Evolutionary conservation across 345 rosid species (phyloP), one percentile per base, ranked within the genome.

Genomic region (Brassica rapa): DNA sequence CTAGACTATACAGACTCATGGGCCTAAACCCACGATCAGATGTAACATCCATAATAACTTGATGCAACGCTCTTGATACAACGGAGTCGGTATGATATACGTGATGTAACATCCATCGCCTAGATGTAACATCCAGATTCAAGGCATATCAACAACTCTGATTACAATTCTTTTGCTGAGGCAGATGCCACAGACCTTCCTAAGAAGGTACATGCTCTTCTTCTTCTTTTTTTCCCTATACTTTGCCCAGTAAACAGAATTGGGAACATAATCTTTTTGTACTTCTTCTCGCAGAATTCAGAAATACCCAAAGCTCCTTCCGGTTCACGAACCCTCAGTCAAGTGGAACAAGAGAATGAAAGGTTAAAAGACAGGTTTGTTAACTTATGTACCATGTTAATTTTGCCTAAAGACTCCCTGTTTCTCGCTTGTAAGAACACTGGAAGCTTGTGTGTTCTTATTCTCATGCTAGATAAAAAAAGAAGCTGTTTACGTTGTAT

Each of bases 271-370:
- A 51, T 11, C 30, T 8, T 37, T 3, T 16, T 64, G 27, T 30
- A 77, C 39, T 39, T 74, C 21, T 21, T 66, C 33, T 77, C 3
- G 56, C 84, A 88, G 90, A 85, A 56, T 27, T 14, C 7, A 0
- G 80, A 77, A 35, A 33, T 11, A 41, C 77, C 59, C 11, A 72
- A 30, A 79, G 29, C 75, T 33, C 67, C 82, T 30, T 72, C 84
- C 30, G 74, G 77, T 83, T 41, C 75, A 30, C 62, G 32, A 61
- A 78, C 71, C n/a, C 66, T 87, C 46, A 81, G 71, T 43, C 66
- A 66, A 76, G 71, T 94, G 76, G 88, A 84, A 39, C 87, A 82
- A 81, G 96, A 94, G 81, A 94, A 86, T 64, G 72, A 35, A 25
- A 82, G 68, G 67, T 83, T 92, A 12, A 87, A 49, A 83, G 84